A percentile compares a stretch with the other conserved stretches of the same genome.
These are phyloP conservation scores for Posidonia australis DNA, from an alignment of 106 monocot genomes.

Conservation along the genomic window DNA sequence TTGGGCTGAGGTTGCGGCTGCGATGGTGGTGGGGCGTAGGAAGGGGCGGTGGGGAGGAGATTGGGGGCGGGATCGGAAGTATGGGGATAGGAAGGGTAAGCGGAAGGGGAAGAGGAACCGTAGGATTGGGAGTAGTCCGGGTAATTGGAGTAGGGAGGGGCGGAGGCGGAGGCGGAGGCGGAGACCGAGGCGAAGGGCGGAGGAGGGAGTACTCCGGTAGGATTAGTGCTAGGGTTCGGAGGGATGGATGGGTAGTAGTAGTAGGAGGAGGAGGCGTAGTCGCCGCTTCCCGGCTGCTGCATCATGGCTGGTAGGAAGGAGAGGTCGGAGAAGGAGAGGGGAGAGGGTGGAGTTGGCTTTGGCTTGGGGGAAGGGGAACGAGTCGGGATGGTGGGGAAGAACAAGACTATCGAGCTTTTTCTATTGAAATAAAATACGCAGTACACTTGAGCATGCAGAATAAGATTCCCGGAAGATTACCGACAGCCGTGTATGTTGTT, in stretches of 20 bases:
- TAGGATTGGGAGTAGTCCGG: conserved; percentile 1
- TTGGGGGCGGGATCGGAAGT: conserved; percentile 21
- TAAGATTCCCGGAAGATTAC: too few relatives aligned
- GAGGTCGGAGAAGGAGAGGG: not conserved
- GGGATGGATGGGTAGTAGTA: conserved; percentile 36
- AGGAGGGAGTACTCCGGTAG: conserved; percentile 21
- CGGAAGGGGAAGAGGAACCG: not conserved
- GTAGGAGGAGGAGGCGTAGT: conserved; percentile 31
- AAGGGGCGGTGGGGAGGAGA: conserved; percentile 9
- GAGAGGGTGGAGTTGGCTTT: not conserved
- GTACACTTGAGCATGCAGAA: too few relatives aligned
- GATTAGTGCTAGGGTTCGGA: conserved; percentile 14
- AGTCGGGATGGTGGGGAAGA: too few relatives aligned
- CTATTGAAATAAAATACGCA: too few relatives aligned
- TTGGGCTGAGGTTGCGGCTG: conserved; percentile 4
- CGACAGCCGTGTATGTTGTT: too few relatives aligned
- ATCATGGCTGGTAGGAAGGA: conserved; percentile 10
- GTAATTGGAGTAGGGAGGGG: conserved; percentile 45
- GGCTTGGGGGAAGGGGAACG: too few relatives aligned
- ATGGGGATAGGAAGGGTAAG: conserved; percentile 18
- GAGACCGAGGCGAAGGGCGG: conserved; percentile 15
- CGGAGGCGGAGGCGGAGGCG: conserved; percentile 37
- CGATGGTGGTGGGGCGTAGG: conserved; percentile 11
- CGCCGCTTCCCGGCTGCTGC: conserved; percentile 38
- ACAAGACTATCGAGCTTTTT: too few relatives aligned